phyloP scores from a whole-genome alignment of 2,329 filamentous ascomycete genomes.

The Fusarium beomiforme region DNA sequence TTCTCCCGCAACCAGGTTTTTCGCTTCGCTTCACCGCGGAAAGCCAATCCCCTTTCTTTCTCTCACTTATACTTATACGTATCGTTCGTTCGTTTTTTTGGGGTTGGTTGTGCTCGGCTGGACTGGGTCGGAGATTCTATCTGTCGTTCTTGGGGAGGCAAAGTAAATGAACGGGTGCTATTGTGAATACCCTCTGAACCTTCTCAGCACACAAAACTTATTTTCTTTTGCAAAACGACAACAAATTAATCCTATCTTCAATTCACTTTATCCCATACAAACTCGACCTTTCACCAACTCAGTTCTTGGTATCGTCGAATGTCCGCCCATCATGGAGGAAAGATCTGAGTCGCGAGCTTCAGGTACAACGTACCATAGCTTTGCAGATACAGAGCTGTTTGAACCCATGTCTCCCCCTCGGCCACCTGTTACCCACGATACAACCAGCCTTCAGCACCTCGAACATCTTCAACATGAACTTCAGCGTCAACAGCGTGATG shows the following conservation, averaged over 20 bases:
- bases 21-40: conserved; percentile 39
- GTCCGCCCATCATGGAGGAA: conserved; percentile 43
- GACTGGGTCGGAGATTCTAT: conserved; percentile 39
- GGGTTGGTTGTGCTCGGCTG: conserved; percentile 29
- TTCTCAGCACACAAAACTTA: not conserved
- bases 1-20: conserved; percentile 29
- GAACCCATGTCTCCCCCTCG: conserved; percentile 51
- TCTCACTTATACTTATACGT: not conserved
- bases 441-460: conserved; percentile 32
- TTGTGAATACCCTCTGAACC: conserved; percentile 26
- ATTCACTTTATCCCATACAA: not conserved
- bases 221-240: not conserved
- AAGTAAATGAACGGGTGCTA: conserved; percentile 8
- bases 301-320: conserved; percentile 26
- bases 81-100: not conserved
- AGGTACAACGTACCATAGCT: conserved; percentile 65
- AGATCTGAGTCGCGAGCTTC: conserved; percentile 57
- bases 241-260: conserved; percentile 2
- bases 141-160: conserved; percentile 13
- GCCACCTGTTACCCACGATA: conserved; percentile 39
- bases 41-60: not conserved
- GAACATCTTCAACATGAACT: conserved; percentile 36
- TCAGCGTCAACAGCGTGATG: conserved; percentile 35
- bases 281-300: not conserved
- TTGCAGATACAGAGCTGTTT: conserved; percentile 60